Conservation (phyloP, 176 grass and related monocot genomes). For the Eremochloa ophiuroides region DNA sequence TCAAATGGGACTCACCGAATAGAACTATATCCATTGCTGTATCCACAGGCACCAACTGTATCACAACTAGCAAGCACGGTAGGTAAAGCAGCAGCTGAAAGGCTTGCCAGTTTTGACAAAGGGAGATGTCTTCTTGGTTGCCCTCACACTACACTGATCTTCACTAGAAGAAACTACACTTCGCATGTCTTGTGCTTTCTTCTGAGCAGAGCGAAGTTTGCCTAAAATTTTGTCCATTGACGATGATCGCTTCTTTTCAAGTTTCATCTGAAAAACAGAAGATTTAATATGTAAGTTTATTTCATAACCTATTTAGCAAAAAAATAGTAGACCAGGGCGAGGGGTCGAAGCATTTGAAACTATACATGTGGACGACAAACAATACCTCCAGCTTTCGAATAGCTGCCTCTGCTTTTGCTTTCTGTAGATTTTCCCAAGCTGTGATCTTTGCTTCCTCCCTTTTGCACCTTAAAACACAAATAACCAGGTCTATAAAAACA, state of each 20-base stretch:
- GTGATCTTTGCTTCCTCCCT: constrained; percentile 88
- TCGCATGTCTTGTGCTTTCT: constrained; percentile 90
- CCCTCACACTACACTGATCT: constrained; percentile 32
- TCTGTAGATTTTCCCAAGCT: constrained; percentile 94
- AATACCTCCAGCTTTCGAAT: constrained; percentile 78
- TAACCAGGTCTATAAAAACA: constrained; percentile 35
- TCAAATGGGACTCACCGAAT: constrained; percentile 28
- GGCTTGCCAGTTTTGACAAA: constrained; percentile 40
- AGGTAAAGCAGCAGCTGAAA: constrained; percentile 78
- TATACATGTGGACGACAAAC: constrained; percentile 5
- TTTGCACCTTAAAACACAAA: constrained; percentile 59
- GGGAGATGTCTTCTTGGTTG: constrained; percentile 36
- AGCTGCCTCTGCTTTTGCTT: constrained; percentile 81
- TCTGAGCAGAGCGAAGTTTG: constrained; percentile 75
- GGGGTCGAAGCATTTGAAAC: neutral
- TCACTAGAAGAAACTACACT: constrained; percentile 43
- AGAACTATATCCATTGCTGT: neutral
- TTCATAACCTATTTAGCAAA: neutral
- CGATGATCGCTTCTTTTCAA: constrained; percentile 87
- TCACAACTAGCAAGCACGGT: constrained; percentile 54
- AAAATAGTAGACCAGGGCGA: neutral
- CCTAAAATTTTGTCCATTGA: constrained; percentile 94
- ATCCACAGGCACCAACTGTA: neutral
- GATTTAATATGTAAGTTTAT: neutral
- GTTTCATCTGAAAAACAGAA: constrained; percentile 72